A percentile compares a stretch with the other conserved stretches of the same genome.
Evolutionary conservation across 805 yeast genomes (phyloP).

Genomic region (Clavispora carvajalis): DNA sequence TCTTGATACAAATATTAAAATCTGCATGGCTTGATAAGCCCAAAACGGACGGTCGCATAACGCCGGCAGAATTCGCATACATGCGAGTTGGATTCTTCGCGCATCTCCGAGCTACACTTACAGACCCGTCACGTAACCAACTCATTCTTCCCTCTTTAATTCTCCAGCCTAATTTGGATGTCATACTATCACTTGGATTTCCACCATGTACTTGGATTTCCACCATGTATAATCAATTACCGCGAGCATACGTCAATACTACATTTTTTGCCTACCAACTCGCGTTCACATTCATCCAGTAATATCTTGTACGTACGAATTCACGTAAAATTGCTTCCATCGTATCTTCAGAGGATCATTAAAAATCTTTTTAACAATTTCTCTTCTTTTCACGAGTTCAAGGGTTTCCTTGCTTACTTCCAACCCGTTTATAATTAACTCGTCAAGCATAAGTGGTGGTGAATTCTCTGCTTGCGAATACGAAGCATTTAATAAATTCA

Average conservation of each 20-base stretch:
- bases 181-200: too few species aligned
- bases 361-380: slow-evolving; percentile 15
- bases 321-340: slow-evolving; percentile 35
- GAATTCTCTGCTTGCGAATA: slow-evolving; percentile 4
- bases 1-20: too few species aligned
- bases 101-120: neutral
- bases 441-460: slow-evolving; percentile 12
- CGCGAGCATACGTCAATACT: too few species aligned
- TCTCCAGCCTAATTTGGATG: too few species aligned
- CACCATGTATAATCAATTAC: too few species aligned
- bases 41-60: neutral
- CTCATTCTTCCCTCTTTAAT: too few species aligned
- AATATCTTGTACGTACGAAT: slow-evolving; percentile 19
- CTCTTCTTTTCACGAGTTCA: slow-evolving; percentile 12
- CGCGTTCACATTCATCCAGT: too few species aligned
- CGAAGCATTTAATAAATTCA: slow-evolving; percentile 22
- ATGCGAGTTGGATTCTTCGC: neutral
- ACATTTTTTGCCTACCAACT: too few species aligned
- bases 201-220: too few species aligned
- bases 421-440: slow-evolving; percentile 29
- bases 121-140: too few species aligned
- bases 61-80: neutral
- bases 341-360: slow-evolving; percentile 21
- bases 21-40: neutral
- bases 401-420: slow-evolving; percentile 27